phyloP scores from a whole-genome alignment of 768 basidiomycete species.

The Austroboletus eburneus region DNA sequence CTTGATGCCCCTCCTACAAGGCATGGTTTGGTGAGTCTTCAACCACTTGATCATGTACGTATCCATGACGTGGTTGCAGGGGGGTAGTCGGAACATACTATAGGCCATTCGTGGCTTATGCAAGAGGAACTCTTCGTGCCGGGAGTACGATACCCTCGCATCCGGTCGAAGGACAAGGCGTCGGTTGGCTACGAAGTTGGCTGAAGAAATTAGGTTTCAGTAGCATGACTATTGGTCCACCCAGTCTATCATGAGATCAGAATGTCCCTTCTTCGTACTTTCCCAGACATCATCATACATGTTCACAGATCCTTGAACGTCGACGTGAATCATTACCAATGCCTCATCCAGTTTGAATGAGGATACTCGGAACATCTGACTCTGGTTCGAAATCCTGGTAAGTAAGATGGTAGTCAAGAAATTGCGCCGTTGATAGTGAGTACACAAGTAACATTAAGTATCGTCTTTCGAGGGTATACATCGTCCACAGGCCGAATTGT shows the following conservation, averaged over 20 bases:
- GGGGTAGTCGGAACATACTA: constrained; percentile 31
- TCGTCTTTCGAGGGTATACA: too few relatives aligned
- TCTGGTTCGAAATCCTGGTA: too few relatives aligned
- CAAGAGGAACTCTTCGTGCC: constrained; percentile 16
- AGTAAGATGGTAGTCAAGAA: too few relatives aligned
- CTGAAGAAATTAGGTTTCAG: constrained; percentile 27
- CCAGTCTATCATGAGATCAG: constrained; percentile 16
- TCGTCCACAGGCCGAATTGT: too few relatives aligned
- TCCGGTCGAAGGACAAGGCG: constrained; percentile 27
- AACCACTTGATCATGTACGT: neutral
- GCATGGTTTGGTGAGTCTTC: constrained; percentile 54
- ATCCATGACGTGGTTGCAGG: constrained; percentile 16
- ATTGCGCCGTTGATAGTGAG: too few relatives aligned
- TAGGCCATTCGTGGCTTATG: constrained; percentile 24
- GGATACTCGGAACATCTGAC: too few relatives aligned
- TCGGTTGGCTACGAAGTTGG: constrained; percentile 30
- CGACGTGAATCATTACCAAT: too few relatives aligned
- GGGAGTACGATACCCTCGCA: constrained; percentile 5
- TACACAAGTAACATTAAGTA: too few relatives aligned
- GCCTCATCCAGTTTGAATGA: too few relatives aligned
- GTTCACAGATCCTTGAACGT: too few relatives aligned
- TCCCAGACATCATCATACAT: neutral
- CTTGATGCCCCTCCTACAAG: constrained; percentile 63
- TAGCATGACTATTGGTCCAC: constrained; percentile 26
- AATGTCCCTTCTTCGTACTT: neutral